These are phyloP conservation scores for Globisporangium emineosum DNA, from an alignment of 352 stramenopile genomes.

Conservation along the genomic window DNA sequence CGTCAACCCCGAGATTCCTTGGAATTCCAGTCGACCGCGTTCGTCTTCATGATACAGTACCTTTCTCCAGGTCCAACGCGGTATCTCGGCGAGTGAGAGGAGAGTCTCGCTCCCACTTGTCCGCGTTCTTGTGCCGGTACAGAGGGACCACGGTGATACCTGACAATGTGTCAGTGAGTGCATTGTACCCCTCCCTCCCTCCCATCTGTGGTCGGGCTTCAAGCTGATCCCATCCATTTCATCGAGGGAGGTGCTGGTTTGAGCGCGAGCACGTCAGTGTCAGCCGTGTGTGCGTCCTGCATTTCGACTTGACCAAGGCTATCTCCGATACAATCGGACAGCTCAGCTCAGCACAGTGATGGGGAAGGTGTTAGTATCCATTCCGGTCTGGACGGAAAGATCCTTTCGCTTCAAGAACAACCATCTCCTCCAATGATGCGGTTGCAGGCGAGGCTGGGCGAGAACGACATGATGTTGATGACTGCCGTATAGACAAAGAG, in stretches of 20 bases:
- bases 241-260: background rate
- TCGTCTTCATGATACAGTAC: too few species aligned
- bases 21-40: too few species aligned
- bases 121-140: background rate
- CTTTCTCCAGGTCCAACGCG: too few species aligned
- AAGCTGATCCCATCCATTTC: slow-evolving; percentile 3
- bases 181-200: background rate
- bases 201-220: background rate
- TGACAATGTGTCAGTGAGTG: background rate
- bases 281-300: background rate
- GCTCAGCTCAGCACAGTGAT: background rate
- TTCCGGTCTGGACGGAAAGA: background rate
- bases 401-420: slow-evolving; percentile 20
- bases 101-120: background rate
- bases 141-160: background rate
- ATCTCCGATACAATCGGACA: background rate
- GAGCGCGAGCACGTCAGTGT: background rate
- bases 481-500: slow-evolving; percentile 38
- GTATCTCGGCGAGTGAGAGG: too few species aligned
- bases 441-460: slow-evolving; percentile 24
- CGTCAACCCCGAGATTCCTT: too few species aligned
- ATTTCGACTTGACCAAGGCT: slow-evolving; percentile 3
- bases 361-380: background rate
- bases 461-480: slow-evolving; percentile 38
- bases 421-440: slow-evolving; percentile 29